A percentile compares a stretch with the other conserved stretches of the same genome.
phyloP scores from a whole-genome alignment of 2,329 filamentous ascomycete genomes.

The Colletotrichum camelliae region DNA sequence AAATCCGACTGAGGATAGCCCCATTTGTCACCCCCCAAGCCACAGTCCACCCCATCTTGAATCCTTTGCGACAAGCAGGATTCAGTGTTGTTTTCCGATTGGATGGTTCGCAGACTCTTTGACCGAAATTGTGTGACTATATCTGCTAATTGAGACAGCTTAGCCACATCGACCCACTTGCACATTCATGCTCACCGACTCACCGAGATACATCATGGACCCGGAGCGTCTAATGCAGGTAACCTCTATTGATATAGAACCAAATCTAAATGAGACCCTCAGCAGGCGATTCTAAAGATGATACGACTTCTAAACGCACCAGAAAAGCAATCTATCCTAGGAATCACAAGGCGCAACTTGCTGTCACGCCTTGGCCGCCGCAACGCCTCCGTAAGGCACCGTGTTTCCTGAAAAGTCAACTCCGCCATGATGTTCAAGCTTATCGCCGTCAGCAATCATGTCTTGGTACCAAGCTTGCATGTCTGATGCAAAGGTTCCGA shows the following conservation, averaged over 20 bases:
- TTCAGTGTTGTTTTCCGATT: neutral
- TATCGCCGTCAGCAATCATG: conserved; percentile 29
- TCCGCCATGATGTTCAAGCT: conserved; percentile 29
- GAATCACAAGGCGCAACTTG: neutral
- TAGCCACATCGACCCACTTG: neutral
- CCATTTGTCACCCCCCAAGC: neutral
- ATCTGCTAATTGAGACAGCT: neutral
- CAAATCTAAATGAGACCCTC: neutral
- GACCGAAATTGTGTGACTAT: neutral
- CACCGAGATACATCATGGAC: neutral
- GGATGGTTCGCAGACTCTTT: neutral
- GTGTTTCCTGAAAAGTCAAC: conserved; percentile 25
- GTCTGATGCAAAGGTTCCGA: conserved; percentile 27
- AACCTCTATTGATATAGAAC: neutral
- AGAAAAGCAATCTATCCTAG: neutral
- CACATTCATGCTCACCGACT: neutral
- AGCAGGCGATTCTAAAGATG: neutral
- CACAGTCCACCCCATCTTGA: neutral
- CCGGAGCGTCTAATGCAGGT: neutral
- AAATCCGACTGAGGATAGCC: neutral
- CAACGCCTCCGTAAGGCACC: neutral
- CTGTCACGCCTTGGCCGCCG: neutral
- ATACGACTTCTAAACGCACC: neutral
- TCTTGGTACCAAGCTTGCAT: conserved; percentile 27
- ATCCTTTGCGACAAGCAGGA: neutral